Conservation (phyloP, 2,329 filamentous ascomycete species). For the Neoscytalidium dimidiatum region DNA sequence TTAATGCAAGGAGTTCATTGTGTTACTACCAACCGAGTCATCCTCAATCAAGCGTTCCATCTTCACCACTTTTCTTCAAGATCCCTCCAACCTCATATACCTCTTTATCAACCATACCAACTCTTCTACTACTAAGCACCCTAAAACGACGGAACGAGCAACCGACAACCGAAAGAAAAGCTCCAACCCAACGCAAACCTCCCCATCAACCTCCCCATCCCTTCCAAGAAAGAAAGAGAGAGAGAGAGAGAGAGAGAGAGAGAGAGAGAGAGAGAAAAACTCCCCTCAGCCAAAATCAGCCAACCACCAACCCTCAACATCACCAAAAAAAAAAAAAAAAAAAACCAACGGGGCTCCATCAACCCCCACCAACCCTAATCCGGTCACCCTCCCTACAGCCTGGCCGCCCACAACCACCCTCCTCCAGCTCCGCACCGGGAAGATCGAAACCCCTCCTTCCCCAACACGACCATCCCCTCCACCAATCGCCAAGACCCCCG, state of each 20-base stretch:
- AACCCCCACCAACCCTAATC: slow-evolving; percentile 7
- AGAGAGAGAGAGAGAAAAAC: not conserved
- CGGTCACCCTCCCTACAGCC: slow-evolving; percentile 24
- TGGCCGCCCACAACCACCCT: slow-evolving; percentile 48
- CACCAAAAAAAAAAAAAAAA: not conserved
- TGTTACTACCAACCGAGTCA: no score
- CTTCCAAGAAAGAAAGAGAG: not conserved
- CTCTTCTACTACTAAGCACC: no score
- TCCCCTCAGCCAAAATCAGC: not conserved
- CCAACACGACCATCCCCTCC: slow-evolving; percentile 52
- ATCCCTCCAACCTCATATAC: no score
- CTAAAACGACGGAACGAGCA: no score
- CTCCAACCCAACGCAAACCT: no score
- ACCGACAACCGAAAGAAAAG: no score
- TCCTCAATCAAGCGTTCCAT: no score
- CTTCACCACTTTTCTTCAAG: no score
- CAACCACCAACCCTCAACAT: no score
- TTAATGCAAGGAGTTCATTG: no score
- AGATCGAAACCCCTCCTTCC: slow-evolving; percentile 57
- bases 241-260: not conserved
- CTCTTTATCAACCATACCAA: no score
- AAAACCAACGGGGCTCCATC: not conserved
- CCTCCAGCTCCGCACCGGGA: slow-evolving; percentile 59
- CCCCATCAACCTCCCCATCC: no score
- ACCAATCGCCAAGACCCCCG: slow-evolving; percentile 59